Evolutionary conservation across 202 grass and related monocot species (phyloP), one percentile per base, ranked within the genome.

Genomic region (Thinopyrum obtusiflorum): DNA sequence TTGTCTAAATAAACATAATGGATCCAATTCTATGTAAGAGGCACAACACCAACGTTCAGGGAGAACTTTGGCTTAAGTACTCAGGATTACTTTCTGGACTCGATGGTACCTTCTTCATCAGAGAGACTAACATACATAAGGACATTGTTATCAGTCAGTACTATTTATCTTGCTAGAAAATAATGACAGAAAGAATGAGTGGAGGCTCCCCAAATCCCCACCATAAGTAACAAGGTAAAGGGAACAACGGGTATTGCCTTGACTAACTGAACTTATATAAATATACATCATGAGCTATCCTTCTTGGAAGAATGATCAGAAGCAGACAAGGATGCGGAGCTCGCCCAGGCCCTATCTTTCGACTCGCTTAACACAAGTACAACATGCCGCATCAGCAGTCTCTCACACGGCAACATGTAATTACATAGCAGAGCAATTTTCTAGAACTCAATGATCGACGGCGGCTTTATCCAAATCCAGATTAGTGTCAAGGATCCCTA

Each of bases 381-480:
- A 86, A 99, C 92, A 88, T 99, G 85, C 84, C 97, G 86, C 97
- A 99, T 99, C 4, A 88, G 73, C 78, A 92, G 93, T 88, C 97
- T 92, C 51, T 97, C 92, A 4, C 79, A 86, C 44, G 97, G 97
- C 37, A 93, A 89, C 85, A 89, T 78, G 64, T 23, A 47, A 86
- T 90, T 94, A 46, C 97, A 99, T 35, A 94, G 33, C 89, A 99
- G 86, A 78, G 97, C 97, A 18, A 99, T 91, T 90, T 99, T 94
- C 87, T 97, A 26, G 76, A 99, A 92, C 73, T 86, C 85, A 9
- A 99, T 96, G 93, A 80, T 91, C 75, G 21, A 99, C 80, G 6
- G 57, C 71, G 4, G 46, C 24, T 74, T 69, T 87, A 64, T 94
- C 77, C 78, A 94, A 78, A 93, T 99, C 66, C 93, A 97, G 77